A percentile compares a stretch with the other conserved stretches of the same genome.
phyloP scores from a whole-genome alignment of 495 filamentous ascomycete species.

The Talaromyces thailandensis region DNA sequence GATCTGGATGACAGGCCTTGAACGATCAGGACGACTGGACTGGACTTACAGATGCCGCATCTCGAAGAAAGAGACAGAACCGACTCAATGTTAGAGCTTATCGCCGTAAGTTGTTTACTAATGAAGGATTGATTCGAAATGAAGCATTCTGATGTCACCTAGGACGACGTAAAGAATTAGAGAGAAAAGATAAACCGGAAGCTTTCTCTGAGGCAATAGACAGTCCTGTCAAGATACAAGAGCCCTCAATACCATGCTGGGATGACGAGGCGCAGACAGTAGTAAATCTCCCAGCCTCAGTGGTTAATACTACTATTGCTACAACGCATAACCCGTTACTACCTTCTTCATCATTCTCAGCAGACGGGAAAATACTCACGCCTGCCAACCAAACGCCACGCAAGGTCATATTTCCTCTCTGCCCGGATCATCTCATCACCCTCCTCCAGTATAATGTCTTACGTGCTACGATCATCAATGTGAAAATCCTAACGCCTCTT shows the following conservation, averaged over 20 bases:
- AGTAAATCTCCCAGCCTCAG: constrained; percentile 20
- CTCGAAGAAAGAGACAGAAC: constrained; percentile 26
- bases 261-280: constrained; percentile 24
- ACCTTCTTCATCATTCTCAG: not conserved
- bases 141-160: constrained; percentile 11
- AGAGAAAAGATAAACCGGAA: not conserved
- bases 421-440: constrained; percentile 31
- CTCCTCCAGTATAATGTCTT: constrained; percentile 36
- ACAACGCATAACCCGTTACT: not conserved
- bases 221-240: not conserved
- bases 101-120: constrained; percentile 15
- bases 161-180: constrained; percentile 28
- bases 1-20: constrained; percentile 19
- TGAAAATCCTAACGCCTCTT: constrained; percentile 25
- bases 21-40: constrained; percentile 33
- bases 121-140: too few species aligned
- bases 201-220: not conserved
- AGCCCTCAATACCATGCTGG: constrained; percentile 26
- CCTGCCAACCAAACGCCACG: constrained; percentile 15
- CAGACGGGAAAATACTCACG: constrained; percentile 7
- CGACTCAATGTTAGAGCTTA: constrained; percentile 33
- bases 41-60: constrained; percentile 25
- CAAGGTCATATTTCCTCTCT: constrained; percentile 28
- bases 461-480: constrained; percentile 28
- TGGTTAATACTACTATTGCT: constrained; percentile 8